Conservation (phyloP, 768 basidiomycete genomes). For the Coprinopsis marcescibilis region DNA sequence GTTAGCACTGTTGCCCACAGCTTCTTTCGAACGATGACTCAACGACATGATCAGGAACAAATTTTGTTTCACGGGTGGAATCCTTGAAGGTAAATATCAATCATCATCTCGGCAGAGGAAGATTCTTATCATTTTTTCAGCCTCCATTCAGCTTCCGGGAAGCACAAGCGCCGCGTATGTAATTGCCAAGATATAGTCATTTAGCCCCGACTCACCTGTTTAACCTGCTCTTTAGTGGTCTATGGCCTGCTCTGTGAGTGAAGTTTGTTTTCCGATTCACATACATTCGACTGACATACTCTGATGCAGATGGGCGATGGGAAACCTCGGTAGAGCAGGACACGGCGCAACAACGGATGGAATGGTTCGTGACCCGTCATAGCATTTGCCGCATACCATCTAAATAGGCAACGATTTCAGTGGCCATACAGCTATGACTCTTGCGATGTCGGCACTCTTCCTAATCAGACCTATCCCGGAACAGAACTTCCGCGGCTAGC, state of each 20-base stretch:
- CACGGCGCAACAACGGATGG: conserved; percentile 67
- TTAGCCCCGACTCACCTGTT: background rate
- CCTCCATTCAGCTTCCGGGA: conserved; percentile 29
- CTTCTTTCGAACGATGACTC: conserved; percentile 11
- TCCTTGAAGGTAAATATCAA: conserved; percentile 35
- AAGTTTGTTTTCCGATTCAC: conserved; percentile 12
- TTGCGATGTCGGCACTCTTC: conserved; percentile 76
- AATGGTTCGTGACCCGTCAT: conserved; percentile 36
- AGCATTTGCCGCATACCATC: background rate
- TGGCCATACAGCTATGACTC: conserved; percentile 70
- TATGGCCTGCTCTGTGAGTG: conserved; percentile 41
- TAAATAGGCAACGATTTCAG: conserved; percentile 19
- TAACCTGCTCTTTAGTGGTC: conserved; percentile 29
- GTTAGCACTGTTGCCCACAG: background rate
- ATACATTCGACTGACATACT: background rate
- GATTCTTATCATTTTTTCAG: conserved; percentile 12
- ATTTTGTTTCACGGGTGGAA: conserved; percentile 70
- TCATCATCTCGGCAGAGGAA: background rate
- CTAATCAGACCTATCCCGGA: conserved; percentile 71
- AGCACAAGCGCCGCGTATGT: conserved; percentile 23
- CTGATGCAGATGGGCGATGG: conserved; percentile 36
- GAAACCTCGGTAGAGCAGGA: conserved; percentile 65
- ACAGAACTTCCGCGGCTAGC: conserved; percentile 40
- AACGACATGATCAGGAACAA: conserved; percentile 26
- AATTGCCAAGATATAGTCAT: background rate